A percentile compares a stretch with the other conserved stretches of the same genome.
phyloP scores from a whole-genome alignment of 768 basidiomycete species.

The Sistotremastrum niveocremeum region DNA sequence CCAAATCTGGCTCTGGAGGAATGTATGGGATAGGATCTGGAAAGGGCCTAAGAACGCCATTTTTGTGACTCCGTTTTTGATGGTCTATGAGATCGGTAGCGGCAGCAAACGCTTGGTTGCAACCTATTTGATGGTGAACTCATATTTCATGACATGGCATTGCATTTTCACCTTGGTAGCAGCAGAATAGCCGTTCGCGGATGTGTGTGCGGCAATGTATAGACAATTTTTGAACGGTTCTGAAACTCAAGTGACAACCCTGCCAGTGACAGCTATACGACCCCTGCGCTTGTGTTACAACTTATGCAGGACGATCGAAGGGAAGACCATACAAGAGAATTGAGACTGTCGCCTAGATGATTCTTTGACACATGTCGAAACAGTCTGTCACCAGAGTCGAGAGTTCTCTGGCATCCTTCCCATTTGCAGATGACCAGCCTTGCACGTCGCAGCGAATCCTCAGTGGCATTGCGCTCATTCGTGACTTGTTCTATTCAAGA shows the following conservation, averaged over 20 bases:
- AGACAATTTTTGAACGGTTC: conserved; percentile 21
- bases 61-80: conserved; percentile 28
- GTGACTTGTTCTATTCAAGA: no score
- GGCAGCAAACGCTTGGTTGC: conserved; percentile 33
- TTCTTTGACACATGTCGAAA: no score
- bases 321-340: no score
- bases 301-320: background rate
- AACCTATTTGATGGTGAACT: conserved; percentile 27
- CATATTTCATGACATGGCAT: background rate
- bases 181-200: conserved; percentile 27
- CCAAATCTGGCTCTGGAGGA: conserved; percentile 17
- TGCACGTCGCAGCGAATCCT: no score
- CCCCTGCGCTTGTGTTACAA: background rate
- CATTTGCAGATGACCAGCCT: no score
- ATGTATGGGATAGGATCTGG: conserved; percentile 17
- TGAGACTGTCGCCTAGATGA: no score
- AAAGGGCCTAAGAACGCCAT: conserved; percentile 21
- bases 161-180: conserved; percentile 34
- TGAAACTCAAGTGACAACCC: conserved; percentile 34
- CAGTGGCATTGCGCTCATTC: no score
- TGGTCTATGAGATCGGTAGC: conserved; percentile 38
- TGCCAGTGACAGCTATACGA: conserved; percentile 26
- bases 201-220: conserved; percentile 45
- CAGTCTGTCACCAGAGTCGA: no score
- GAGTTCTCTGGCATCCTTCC: no score